Conservation (phyloP, 129 eudicot genomes). For the Glebionis coronaria region DNA sequence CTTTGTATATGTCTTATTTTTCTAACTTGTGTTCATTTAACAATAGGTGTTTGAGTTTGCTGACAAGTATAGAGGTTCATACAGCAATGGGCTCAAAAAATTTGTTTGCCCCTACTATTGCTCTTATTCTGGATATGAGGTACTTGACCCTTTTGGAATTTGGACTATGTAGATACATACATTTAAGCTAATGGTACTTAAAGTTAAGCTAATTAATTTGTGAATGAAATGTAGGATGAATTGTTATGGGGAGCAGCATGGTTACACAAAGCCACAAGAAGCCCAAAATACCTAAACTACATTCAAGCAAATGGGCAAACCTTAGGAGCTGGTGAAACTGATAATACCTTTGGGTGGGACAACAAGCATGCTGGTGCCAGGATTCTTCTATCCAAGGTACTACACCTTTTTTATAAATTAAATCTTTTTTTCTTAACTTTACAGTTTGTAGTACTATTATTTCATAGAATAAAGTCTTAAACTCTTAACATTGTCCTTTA, state of each 20-base stretch:
- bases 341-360: conserved; percentile 97
- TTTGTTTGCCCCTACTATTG: conserved; percentile 86
- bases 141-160: no score
- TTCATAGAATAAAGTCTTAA: neutral
- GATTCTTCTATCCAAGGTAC: conserved; percentile 89
- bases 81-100: conserved; percentile 55
- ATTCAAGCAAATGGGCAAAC: conserved; percentile 81
- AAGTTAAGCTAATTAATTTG: neutral
- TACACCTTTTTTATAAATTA: neutral
- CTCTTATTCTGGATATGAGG: conserved; percentile 86
- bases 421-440: neutral
- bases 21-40: neutral
- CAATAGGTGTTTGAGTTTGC: conserved; percentile 94
- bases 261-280: conserved; percentile 89
- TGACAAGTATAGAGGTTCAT: conserved; percentile 83
- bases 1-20: neutral
- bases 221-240: conserved; percentile 54
- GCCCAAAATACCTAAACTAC: conserved; percentile 68
- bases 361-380: conserved; percentile 99
- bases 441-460: neutral
- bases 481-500: neutral
- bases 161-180: neutral
- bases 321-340: conserved; percentile 84
- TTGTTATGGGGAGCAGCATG: conserved; percentile 98
- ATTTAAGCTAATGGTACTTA: no score